A percentile compares a stretch with the other conserved stretches of the same genome.
Evolutionary conservation across 106 monocot species (phyloP).

Genomic region (Allium sativum): DNA sequence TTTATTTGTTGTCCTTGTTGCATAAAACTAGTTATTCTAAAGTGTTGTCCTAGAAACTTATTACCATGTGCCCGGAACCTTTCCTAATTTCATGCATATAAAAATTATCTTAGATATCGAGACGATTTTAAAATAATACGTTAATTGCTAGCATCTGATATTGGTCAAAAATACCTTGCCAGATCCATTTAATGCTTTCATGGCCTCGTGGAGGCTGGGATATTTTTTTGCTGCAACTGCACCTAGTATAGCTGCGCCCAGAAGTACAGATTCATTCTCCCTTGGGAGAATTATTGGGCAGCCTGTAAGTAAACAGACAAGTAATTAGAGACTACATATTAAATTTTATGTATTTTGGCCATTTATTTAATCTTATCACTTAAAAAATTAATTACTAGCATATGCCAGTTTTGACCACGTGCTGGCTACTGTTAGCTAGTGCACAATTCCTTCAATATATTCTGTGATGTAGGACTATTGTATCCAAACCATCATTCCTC

Average conservation of each 20-base stretch:
- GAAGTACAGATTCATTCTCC: constrained; percentile 92
- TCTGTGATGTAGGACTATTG: too few species aligned
- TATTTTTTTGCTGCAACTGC: constrained; percentile 82
- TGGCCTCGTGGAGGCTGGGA: constrained; percentile 65
- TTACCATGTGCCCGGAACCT: background rate
- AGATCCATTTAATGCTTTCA: constrained; percentile 86
- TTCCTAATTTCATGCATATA: too few species aligned
- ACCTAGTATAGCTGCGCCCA: constrained; percentile 87
- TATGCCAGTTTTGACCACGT: too few species aligned
- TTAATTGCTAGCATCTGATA: too few species aligned
- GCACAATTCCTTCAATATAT: too few species aligned
- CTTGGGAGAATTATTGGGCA: constrained; percentile 84
- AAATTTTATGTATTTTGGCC: too few species aligned
- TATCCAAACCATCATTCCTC: too few species aligned
- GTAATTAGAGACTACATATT: background rate
- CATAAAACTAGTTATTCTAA: background rate
- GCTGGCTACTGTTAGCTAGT: too few species aligned
- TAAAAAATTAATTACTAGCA: too few species aligned
- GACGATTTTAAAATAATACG: too few species aligned
- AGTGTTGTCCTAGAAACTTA: background rate
- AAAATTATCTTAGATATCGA: too few species aligned
- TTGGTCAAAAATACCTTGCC: constrained; percentile 41
- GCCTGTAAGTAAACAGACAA: constrained; percentile 27
- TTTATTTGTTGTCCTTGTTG: background rate
- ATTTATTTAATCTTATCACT: too few species aligned